Percentiles rank a stretch among this genome's conserved stretches.
Evolutionary conservation across 2,329 filamentous ascomycete species (phyloP).

Genomic region (Pseudogymnoascus sp.): DNA sequence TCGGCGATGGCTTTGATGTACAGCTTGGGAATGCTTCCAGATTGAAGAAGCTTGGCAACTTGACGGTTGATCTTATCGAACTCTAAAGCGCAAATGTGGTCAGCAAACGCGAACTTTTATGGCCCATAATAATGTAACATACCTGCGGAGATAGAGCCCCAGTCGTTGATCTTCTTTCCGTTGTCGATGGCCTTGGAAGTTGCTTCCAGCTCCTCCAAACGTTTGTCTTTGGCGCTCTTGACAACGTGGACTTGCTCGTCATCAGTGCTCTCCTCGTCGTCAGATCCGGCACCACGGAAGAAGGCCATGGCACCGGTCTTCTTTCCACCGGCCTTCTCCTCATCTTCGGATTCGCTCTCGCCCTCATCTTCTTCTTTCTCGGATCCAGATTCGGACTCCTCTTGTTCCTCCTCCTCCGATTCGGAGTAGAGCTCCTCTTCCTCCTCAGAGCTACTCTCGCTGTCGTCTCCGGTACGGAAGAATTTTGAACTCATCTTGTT

Average conservation of each 20-base stretch:
- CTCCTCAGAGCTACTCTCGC: conserved; percentile 84
- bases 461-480: conserved; percentile 44
- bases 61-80: conserved; percentile 92
- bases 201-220: conserved; percentile 84
- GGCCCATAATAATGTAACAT: conserved; percentile 30
- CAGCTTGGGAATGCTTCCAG: conserved; percentile 75
- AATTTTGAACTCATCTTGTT: conserved; percentile 9
- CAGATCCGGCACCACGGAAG: conserved; percentile 64
- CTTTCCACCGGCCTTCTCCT: conserved; percentile 49
- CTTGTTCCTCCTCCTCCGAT: conserved; percentile 57
- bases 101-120: background rate
- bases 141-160: conserved; percentile 87
- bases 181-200: conserved; percentile 92
- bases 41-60: conserved; percentile 68
- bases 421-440: conserved; percentile 91
- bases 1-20: conserved; percentile 93
- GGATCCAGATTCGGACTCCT: conserved; percentile 34
- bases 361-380: conserved; percentile 36
- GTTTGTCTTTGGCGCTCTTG: conserved; percentile 98
- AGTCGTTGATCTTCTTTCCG: conserved; percentile 94
- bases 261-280: conserved; percentile 76
- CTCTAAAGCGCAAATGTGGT: conserved; percentile 46
- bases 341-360: conserved; percentile 33
- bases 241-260: conserved; percentile 80
- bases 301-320: conserved; percentile 73